Evolutionary conservation across 2,329 filamentous ascomycete species (phyloP).

Genomic region (Rhynchosporium graminicola): DNA sequence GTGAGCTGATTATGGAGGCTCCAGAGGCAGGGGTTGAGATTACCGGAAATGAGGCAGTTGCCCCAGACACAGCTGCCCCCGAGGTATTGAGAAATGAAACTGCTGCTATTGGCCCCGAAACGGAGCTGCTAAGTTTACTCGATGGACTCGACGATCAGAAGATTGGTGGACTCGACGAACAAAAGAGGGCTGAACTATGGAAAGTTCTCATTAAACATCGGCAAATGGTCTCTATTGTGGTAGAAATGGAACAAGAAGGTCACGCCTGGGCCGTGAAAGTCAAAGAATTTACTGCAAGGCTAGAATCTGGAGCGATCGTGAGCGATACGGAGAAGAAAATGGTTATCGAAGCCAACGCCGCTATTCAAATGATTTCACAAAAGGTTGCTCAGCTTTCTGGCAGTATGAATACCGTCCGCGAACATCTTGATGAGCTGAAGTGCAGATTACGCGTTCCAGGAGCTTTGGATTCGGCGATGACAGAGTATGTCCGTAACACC

Average conservation of each 20-base stretch:
- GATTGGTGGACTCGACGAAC: background rate
- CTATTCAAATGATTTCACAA: constrained; percentile 9
- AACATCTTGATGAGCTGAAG: constrained; percentile 19
- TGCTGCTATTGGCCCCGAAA: too few relatives aligned
- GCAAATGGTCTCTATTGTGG: background rate
- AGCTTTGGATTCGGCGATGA: constrained; percentile 29
- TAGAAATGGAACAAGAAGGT: constrained; percentile 10
- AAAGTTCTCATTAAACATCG: background rate
- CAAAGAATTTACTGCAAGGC: background rate
- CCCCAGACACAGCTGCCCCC: background rate
- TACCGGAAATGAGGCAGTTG: background rate
- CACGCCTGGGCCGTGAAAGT: constrained; percentile 4
- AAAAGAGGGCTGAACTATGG: background rate
- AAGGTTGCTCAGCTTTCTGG: constrained; percentile 19
- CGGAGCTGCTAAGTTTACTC: too few relatives aligned
- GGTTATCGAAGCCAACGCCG: constrained; percentile 25
- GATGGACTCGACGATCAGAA: too few relatives aligned
- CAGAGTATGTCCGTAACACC: constrained; percentile 57
- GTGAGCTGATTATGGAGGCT: constrained; percentile 33
- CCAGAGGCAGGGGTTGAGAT: constrained; percentile 25
- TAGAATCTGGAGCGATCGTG: background rate
- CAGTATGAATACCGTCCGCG: constrained; percentile 21
- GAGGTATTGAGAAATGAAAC: too few relatives aligned
- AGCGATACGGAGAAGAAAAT: constrained; percentile 28
- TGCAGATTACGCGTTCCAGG: background rate